Evolutionary conservation across 805 yeast species (phyloP), one percentile per base, ranked within the genome.

Genomic region (Komagataella kurtzmanii): DNA sequence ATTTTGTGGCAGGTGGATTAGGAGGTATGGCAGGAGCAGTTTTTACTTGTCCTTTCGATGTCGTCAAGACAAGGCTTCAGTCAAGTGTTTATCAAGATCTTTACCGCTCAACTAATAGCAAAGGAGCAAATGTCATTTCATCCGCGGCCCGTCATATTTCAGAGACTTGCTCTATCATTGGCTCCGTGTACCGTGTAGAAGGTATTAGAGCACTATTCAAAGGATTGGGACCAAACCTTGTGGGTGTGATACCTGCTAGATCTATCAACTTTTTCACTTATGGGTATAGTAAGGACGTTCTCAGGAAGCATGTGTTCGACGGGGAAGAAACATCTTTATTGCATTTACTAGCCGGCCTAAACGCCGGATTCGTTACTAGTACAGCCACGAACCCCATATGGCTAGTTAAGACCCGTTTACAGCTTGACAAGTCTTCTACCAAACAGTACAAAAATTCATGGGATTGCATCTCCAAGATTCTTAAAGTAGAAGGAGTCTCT

Each of bases 21-120:
- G 99, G 97, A 40, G 99, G 99, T 14, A 93, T 93, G 97, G 87
- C 91, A 30, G 99, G 99, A 23, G 96, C 99, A 1, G 69, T 91
- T 2, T 82, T 81, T 51, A 93, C 99, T 0, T 84, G 96, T 59
- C 99, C 99, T 1, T 79, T 93, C 55, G 99, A 90, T 66, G 95
- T 93, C 49, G 97, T 93, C 44, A 93, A 93, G 63, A 93, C 99
- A 0, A 76, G 99, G 61, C 70, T 93, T 52, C 99, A 93, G 65
- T 85, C 96, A 54, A 96, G 89, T 61, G 87, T 84, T 6, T 90
- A 84, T 59, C 77, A 76, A 56, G 68, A 73, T 6, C 66, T 76
- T 10, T 85, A 85, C 62, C 40, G 40, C 40, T 65, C 64, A 49
- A 60, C 69, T 56, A 70, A 76, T 8, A 71, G 73, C 7, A 45